phyloP scores from a whole-genome alignment of 257 asterid species.

The Primulina huaijiensis region DNA sequence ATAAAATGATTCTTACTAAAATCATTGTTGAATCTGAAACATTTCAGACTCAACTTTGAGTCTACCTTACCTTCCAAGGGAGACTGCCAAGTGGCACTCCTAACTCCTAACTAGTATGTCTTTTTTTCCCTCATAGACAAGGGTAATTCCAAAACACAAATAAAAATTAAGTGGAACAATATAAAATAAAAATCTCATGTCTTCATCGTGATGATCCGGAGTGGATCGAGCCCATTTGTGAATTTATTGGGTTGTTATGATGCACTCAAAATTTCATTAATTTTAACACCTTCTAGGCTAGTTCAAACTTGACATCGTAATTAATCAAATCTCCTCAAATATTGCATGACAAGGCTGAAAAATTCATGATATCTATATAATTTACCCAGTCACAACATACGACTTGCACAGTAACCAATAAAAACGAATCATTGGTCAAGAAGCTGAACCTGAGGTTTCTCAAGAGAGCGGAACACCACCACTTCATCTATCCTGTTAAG shows the following conservation, averaged over 20 bases:
- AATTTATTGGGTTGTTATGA: no score
- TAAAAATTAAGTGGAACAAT: background rate
- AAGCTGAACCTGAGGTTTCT: conserved; percentile 80
- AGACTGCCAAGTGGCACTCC: background rate
- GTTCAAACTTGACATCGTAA: background rate
- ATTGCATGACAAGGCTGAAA: background rate
- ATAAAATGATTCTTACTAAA: no score
- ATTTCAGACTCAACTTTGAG: background rate
- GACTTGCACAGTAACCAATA: background rate
- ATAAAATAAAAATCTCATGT: no score
- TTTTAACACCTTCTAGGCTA: no score
- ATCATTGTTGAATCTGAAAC: background rate
- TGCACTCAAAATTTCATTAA: no score
- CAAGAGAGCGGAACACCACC: conserved; percentile 89
- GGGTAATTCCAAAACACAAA: background rate
- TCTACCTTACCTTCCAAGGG: background rate
- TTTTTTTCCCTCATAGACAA: background rate
- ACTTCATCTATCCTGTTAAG: conserved; percentile 96
- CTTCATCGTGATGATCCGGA: no score
- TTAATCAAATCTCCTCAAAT: background rate
- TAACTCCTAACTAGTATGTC: no score
- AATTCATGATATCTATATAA: background rate
- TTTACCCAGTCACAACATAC: background rate
- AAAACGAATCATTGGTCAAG: background rate
- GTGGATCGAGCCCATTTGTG: no score